phyloP scores from a whole-genome alignment of 176 grass and related monocot species.

The Aegilops umbellulata region DNA sequence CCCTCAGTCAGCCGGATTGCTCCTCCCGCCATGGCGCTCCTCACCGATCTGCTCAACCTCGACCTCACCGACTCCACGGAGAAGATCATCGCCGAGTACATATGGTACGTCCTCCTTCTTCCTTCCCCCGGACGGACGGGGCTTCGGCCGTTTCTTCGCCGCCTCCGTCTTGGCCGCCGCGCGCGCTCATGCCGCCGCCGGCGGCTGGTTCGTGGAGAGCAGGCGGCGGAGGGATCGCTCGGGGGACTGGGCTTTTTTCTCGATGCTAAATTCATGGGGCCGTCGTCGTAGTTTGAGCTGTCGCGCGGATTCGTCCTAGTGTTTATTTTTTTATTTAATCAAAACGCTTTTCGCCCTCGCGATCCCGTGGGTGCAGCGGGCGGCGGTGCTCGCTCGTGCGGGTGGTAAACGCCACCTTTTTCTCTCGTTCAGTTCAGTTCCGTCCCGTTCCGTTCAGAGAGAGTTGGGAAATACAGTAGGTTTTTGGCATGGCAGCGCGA shows the following conservation, averaged over 20 bases:
- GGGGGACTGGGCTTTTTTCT: not conserved
- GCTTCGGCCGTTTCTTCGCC: not conserved
- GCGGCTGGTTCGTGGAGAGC: not conserved
- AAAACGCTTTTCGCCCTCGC: not conserved
- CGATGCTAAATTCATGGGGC: not conserved
- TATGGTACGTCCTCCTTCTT: constrained; percentile 57
- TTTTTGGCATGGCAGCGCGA: not conserved
- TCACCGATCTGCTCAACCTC: constrained; percentile 95
- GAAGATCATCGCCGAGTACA: constrained; percentile 99
- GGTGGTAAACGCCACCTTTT: not conserved
- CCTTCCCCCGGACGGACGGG: too few relatives aligned
- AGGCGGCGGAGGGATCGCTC: not conserved
- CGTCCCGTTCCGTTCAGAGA: not conserved
- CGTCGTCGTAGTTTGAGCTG: not conserved
- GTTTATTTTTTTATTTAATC: not conserved
- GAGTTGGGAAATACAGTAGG: not conserved
- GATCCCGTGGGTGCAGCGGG: not conserved
- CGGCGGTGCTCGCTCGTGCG: not conserved
- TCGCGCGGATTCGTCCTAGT: not conserved
- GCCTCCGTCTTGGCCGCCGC: not conserved
- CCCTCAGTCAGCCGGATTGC: not conserved
- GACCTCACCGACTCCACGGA: constrained; percentile 70
- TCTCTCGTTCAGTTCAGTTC: not conserved
- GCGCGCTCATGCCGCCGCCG: not conserved
- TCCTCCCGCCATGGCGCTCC: constrained; percentile 56